Base-by-base conservation (phyloP, 495 filamentous ascomycete genomes). In the Aspergillus baeticus region DNA sequence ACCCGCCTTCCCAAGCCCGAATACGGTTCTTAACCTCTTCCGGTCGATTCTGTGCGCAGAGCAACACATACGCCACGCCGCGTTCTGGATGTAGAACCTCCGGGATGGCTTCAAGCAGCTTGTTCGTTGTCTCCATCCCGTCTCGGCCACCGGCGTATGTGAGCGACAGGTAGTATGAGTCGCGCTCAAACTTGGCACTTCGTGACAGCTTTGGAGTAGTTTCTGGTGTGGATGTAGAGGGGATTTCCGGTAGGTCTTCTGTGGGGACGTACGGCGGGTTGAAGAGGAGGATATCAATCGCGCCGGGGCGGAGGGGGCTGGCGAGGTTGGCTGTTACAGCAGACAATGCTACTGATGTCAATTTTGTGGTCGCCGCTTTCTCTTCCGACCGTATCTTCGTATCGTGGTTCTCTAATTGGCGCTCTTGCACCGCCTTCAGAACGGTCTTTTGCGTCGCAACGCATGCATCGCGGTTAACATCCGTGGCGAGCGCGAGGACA, bases 251-350 rank as follows among this genome's bases (percentile, higher is more conserved):
- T 23, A 96, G 62, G n/a, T 83, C 81, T 14, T 81, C 73, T 1
- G 91, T 92, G 5, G 94, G 94, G 6, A 98, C 94, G 62, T 98
- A 98, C 0, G 94, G 94, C 33, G 94, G 94, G 66, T 98, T 98
- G 79, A 98, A 98, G 31, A 98, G 80, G 26, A 98, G 75, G 20
- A 98, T 81, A 66, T 98, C 94, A 0, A 96, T 83, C 34, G 66
- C 64, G 3, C 77, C 70, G 0, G 70, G 59, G 2, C 80, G 75
- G 6, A 96, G 54, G 2, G 86, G 71, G 11, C 77, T 65, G 8
- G 75, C 71, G 0, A 98, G 77, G 62, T 96, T 87, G 5, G 80
- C 84, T 15, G 80, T 83, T 10, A 89, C 41, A 15, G 85, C 78
- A 18, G 81, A 83, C 2, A 91, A 75, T 59, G 86, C 86, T 8